These are phyloP conservation scores for Mortierella sp. DNA, from an alignment of 371 early-diverging fungal genomes.

Conservation along the genomic window DNA sequence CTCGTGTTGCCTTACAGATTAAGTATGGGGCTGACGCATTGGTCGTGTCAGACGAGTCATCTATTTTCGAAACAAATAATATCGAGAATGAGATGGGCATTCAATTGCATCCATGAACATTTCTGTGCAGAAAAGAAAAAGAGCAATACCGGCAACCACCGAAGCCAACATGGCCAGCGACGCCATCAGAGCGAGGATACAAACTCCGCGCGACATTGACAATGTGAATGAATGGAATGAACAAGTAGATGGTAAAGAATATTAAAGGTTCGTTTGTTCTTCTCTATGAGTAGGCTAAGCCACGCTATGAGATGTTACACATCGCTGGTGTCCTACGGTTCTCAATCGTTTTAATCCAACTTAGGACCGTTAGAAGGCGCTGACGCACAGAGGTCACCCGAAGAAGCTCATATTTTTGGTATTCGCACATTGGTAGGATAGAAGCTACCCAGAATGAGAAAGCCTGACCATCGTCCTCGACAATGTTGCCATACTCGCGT, in stretches of 20 bases:
- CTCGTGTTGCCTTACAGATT: slow-evolving; percentile 29
- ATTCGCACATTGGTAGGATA: slow-evolving; percentile 64
- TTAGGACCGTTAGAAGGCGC: slow-evolving; percentile 58
- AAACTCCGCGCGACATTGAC: slow-evolving; percentile 32
- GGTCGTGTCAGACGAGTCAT: slow-evolving; percentile 11
- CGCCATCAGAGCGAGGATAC: slow-evolving; percentile 22
- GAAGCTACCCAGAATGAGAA: slow-evolving; percentile 71
- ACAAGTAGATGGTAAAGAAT: background rate
- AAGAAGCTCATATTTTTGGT: slow-evolving; percentile 63
- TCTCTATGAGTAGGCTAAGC: background rate
- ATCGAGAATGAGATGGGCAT: background rate
- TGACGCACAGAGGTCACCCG: slow-evolving; percentile 54
- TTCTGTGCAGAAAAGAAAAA: background rate
- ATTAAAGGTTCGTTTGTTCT: background rate
- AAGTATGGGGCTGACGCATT: slow-evolving; percentile 15
- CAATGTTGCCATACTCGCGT: slow-evolving; percentile 60
- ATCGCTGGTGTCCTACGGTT: slow-evolving; percentile 42
- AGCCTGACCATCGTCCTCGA: slow-evolving; percentile 58
- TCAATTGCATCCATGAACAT: background rate
- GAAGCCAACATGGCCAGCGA: slow-evolving; percentile 27
- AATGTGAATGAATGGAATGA: slow-evolving; percentile 1
- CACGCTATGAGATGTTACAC: slow-evolving; percentile 27
- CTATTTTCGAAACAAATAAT: slow-evolving; percentile 4
- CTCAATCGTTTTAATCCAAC: slow-evolving; percentile 63
- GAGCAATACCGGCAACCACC: slow-evolving; percentile 24